phyloP scores from a whole-genome alignment of 345 rosid genomes.

The Euphorbia pulcherrima region DNA sequence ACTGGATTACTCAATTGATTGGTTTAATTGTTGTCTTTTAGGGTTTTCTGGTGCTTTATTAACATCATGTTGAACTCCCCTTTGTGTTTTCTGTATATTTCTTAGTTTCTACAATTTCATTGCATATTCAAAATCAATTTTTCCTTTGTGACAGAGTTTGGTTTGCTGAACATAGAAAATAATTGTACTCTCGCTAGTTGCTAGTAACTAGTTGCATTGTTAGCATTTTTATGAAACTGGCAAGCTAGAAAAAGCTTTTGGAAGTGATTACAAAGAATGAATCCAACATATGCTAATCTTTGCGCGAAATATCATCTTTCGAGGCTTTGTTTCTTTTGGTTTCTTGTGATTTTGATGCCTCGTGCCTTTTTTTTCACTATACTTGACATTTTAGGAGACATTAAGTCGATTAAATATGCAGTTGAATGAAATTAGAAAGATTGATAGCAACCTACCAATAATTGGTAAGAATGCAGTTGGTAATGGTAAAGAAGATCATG shows the following conservation, averaged over 20 bases:
- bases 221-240: background rate
- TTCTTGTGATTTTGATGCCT: background rate
- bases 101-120: background rate
- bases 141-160: background rate
- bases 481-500: slow-evolving; percentile 76
- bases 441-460: slow-evolving; percentile 49
- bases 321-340: background rate
- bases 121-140: background rate
- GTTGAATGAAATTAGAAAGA: slow-evolving; percentile 76
- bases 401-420: slow-evolving; percentile 28
- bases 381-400: background rate
- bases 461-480: slow-evolving; percentile 64
- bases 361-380: background rate
- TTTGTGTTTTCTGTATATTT: background rate
- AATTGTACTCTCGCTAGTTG: background rate
- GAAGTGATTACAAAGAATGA: background rate
- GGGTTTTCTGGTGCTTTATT: background rate
- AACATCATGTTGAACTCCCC: background rate
- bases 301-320: background rate
- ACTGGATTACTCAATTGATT: background rate
- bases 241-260: background rate
- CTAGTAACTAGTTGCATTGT: background rate
- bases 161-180: no score
- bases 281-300: background rate
- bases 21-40: background rate